These are phyloP conservation scores for Piloderma croceum DNA, from an alignment of 768 basidiomycete genomes.

Conservation along the genomic window DNA sequence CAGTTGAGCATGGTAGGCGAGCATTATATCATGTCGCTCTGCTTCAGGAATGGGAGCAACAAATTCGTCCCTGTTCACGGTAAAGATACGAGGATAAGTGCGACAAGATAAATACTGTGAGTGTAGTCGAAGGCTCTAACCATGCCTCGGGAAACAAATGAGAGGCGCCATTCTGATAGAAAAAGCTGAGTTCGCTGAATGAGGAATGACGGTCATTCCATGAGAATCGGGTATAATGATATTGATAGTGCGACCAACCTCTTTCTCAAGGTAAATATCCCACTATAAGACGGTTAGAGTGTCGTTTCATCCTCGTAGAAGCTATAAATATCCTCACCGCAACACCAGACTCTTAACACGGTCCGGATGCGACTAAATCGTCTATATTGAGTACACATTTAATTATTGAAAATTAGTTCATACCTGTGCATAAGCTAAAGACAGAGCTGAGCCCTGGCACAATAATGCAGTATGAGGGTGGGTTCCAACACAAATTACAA, in stretches of 20 bases:
- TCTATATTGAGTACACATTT: neutral
- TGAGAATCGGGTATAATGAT: neutral
- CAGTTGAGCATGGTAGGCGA: conserved; percentile 79
- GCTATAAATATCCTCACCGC: conserved; percentile 40
- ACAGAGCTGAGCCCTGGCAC: conserved; percentile 74
- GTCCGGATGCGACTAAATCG: conserved; percentile 65
- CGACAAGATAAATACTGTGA: neutral
- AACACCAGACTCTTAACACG: conserved; percentile 75
- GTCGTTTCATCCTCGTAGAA: too few species aligned
- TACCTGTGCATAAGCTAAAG: conserved; percentile 82
- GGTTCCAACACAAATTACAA: neutral
- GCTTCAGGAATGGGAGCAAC: conserved; percentile 72
- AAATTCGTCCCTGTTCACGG: conserved; percentile 67
- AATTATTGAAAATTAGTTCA: neutral
- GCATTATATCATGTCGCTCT: conserved; percentile 74
- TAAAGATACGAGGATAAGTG: neutral
- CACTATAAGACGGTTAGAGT: conserved; percentile 38
- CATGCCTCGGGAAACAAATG: conserved; percentile 87
- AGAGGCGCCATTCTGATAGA: conserved; percentile 84
- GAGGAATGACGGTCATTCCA: neutral
- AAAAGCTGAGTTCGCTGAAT: conserved; percentile 74
- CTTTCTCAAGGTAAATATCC: conserved; percentile 83
- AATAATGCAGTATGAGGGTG: neutral
- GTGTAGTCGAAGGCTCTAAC: conserved; percentile 32
- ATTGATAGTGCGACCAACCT: conserved; percentile 37